Conservation (phyloP, 2,329 filamentous ascomycete genomes). For the Corinectria fuckeliana region DNA sequence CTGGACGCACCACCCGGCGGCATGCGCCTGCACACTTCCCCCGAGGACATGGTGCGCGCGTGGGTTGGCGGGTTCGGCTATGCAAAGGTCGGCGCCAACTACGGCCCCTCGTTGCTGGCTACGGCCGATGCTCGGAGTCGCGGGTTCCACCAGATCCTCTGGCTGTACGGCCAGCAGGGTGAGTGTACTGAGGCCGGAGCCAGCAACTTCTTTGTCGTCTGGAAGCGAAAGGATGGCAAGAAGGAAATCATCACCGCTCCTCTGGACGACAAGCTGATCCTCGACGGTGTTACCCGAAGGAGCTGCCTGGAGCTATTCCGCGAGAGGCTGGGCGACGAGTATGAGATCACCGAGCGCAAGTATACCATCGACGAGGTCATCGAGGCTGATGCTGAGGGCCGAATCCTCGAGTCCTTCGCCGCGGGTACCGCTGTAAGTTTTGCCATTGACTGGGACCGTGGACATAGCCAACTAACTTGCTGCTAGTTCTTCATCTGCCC, state of each 20-base stretch:
- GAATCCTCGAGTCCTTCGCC: slow-evolving; percentile 84
- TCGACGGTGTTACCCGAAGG: slow-evolving; percentile 86
- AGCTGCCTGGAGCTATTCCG: slow-evolving; percentile 77
- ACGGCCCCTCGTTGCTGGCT: slow-evolving; percentile 81
- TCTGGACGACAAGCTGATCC: slow-evolving; percentile 80
- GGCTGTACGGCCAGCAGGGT: slow-evolving; percentile 81
- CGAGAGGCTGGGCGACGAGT: slow-evolving; percentile 62
- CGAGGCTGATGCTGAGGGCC: slow-evolving; percentile 74
- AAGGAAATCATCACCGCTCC: slow-evolving; percentile 81
- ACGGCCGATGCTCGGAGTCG: slow-evolving; percentile 74
- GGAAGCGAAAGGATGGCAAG: slow-evolving; percentile 61
- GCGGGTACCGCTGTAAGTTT: slow-evolving; percentile 80
- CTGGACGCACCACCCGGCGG: slow-evolving; percentile 60
- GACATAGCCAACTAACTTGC: slow-evolving; percentile 25
- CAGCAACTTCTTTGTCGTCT: slow-evolving; percentile 89
- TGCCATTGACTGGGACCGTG: not conserved
- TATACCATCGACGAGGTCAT: slow-evolving; percentile 83
- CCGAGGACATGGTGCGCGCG: slow-evolving; percentile 83
- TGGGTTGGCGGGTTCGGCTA: slow-evolving; percentile 95
- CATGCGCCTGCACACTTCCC: slow-evolving; percentile 78
- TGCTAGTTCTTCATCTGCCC: slow-evolving; percentile 72
- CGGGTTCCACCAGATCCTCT: slow-evolving; percentile 91
- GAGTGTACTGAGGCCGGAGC: slow-evolving; percentile 91
- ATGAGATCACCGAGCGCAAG: slow-evolving; percentile 80
- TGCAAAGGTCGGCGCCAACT: slow-evolving; percentile 93